A percentile compares a stretch with the other conserved stretches of the same genome.
phyloP scores from a whole-genome alignment of 2,329 filamentous ascomycete genomes.

The Parastagonospora nodorum region DNA sequence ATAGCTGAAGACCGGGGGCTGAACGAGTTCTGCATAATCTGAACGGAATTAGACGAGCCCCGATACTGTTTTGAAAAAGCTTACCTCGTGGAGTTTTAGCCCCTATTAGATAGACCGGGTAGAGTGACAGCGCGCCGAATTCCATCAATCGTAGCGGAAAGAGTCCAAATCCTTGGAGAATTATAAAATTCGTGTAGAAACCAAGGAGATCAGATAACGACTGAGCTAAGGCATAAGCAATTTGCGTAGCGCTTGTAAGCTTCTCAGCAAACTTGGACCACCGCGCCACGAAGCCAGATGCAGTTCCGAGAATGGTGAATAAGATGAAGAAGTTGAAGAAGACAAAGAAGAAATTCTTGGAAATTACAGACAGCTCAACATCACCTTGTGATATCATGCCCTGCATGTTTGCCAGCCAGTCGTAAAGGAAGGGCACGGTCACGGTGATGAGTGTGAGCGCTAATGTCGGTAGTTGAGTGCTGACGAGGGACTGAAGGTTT shows the following conservation, averaged over 20 bases:
- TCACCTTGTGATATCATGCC: constrained; percentile 96
- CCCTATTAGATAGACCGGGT: constrained; percentile 76
- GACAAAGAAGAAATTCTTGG: constrained; percentile 98
- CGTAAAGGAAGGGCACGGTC: constrained; percentile 90
- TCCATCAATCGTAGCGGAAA: constrained; percentile 92
- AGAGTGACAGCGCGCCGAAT: constrained; percentile 81
- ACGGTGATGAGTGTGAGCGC: constrained; percentile 87
- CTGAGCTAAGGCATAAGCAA: constrained; percentile 75
- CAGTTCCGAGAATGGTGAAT: constrained; percentile 86
- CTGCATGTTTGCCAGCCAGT: constrained; percentile 87
- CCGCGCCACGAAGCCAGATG: constrained; percentile 72
- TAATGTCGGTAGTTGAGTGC: constrained; percentile 84
- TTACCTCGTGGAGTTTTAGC: constrained; percentile 79
- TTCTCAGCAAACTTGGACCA: constrained; percentile 69
- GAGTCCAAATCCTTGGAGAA: constrained; percentile 89
- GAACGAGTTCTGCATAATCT: constrained; percentile 81
- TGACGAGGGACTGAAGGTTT: constrained; percentile 76
- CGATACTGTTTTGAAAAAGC: background rate
- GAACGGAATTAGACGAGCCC: constrained; percentile 2
- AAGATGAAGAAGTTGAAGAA: constrained; percentile 99
- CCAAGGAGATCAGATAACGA: constrained; percentile 75
- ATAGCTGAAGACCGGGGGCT: constrained; percentile 89
- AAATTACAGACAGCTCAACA: constrained; percentile 91
- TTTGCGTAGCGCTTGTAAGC: constrained; percentile 76
- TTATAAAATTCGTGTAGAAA: constrained; percentile 94